Percentiles rank a stretch among this genome's conserved stretches.
phyloP scores from a whole-genome alignment of 768 basidiomycete genomes.

The Phaeolepiota aurea region DNA sequence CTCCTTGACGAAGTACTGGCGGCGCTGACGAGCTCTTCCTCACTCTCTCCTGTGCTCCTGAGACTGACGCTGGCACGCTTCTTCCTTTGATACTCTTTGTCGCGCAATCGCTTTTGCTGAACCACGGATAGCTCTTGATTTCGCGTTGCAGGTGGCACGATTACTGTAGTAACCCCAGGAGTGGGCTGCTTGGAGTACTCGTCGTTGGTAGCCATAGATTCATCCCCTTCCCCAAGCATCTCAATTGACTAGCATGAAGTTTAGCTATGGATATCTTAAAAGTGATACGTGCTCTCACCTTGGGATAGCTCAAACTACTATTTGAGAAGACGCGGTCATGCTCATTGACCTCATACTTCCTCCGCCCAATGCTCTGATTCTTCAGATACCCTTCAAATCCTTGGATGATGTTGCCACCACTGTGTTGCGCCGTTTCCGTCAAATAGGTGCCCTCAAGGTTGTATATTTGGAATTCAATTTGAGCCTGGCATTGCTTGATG shows the following conservation, averaged over 20 bases:
- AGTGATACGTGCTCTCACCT: slow-evolving; percentile 32
- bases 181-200: slow-evolving; percentile 63
- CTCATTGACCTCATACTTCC: slow-evolving; percentile 71
- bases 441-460: slow-evolving; percentile 70
- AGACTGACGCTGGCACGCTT: slow-evolving; percentile 61
- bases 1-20: slow-evolving; percentile 43
- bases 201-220: slow-evolving; percentile 43
- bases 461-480: slow-evolving; percentile 73
- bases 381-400: slow-evolving; percentile 86
- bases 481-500: slow-evolving; percentile 39
- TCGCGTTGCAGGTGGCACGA: slow-evolving; percentile 66
- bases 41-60: slow-evolving; percentile 65
- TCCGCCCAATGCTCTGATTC: slow-evolving; percentile 56
- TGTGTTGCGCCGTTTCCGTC: slow-evolving; percentile 66
- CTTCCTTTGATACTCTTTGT: slow-evolving; percentile 73
- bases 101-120: slow-evolving; percentile 70
- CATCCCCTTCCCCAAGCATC: slow-evolving; percentile 64
- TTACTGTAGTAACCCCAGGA: slow-evolving; percentile 67
- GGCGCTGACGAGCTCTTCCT: slow-evolving; percentile 53
- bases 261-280: slow-evolving; percentile 3
- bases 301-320: slow-evolving; percentile 70
- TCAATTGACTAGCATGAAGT: slow-evolving; percentile 54
- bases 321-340: slow-evolving; percentile 75
- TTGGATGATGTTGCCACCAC: slow-evolving; percentile 81
- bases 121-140: slow-evolving; percentile 61